Conservation (phyloP, 1,284 basidiomycete genomes). For the Phellopilus nigrolimitatus region DNA sequence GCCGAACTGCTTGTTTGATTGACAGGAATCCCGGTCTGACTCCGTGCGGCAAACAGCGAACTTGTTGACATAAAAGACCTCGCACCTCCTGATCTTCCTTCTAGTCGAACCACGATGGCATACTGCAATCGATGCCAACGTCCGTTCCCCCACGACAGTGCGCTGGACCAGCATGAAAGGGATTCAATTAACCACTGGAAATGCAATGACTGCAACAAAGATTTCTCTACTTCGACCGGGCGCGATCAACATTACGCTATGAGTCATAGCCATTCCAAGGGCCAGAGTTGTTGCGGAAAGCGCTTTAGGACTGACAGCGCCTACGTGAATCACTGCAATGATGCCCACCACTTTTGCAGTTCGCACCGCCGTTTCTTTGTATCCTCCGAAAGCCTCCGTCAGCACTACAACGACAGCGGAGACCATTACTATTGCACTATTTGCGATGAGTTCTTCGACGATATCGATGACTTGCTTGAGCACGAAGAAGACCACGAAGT, state of each 20-base stretch:
- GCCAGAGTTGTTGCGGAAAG: conserved; percentile 1
- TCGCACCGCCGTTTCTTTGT: neutral
- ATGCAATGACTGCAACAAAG: conserved; percentile 21
- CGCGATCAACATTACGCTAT: neutral
- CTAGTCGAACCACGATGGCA: conserved; percentile 23
- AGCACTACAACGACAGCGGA: conserved; percentile 19
- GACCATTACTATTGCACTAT: conserved; percentile 22
- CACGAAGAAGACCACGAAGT: conserved; percentile 35
- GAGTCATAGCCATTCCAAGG: neutral
- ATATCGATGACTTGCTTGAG: conserved; percentile 10
- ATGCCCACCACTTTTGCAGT: conserved; percentile 2
- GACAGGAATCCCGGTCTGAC: too few species aligned
- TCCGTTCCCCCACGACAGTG: conserved; percentile 25
- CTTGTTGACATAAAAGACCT: too few species aligned
- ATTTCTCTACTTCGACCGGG: conserved; percentile 14
- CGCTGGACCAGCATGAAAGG: conserved; percentile 22
- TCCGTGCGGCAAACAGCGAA: too few species aligned
- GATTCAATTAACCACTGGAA: conserved; percentile 19
- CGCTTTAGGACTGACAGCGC: neutral
- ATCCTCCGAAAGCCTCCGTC: neutral
- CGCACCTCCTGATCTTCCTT: too few species aligned
- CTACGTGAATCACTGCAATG: neutral
- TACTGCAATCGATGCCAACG: conserved; percentile 34
- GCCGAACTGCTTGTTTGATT: too few species aligned
- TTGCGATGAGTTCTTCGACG: conserved; percentile 21